Evolutionary conservation across 2,329 filamentous ascomycete genomes (phyloP).

Genomic region (Amesomyces nigricolor): DNA sequence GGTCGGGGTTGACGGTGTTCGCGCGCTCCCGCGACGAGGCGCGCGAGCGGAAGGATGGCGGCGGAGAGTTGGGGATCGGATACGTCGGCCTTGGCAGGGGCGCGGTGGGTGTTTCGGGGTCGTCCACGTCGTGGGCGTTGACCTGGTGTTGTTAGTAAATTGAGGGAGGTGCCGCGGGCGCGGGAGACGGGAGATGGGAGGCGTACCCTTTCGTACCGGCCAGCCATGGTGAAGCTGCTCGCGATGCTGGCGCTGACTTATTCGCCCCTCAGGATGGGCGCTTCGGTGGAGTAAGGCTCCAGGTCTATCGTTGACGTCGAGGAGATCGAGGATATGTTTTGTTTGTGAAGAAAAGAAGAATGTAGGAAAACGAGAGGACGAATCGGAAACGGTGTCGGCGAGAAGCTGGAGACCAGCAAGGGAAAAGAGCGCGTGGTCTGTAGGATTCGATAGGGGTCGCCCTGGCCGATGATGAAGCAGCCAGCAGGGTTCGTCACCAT

Average conservation of each 20-base stretch:
- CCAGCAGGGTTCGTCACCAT: background rate
- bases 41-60: conserved; percentile 84
- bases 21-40: conserved; percentile 52
- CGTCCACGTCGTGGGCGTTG: conserved; percentile 53
- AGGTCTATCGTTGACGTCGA: background rate
- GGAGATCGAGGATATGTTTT: background rate
- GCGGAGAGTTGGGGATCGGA: conserved; percentile 53
- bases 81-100: conserved; percentile 31
- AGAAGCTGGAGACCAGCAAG: background rate
- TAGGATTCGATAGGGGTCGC: background rate
- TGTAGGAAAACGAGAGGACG: background rate
- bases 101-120: conserved; percentile 35
- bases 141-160: conserved; percentile 37
- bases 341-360: background rate
- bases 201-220: conserved; percentile 54
- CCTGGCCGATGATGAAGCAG: conserved; percentile 3
- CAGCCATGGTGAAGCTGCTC: conserved; percentile 39
- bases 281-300: background rate
- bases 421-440: conserved; percentile 2
- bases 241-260: background rate
- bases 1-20: conserved; percentile 62
- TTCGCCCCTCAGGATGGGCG: background rate
- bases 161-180: background rate
- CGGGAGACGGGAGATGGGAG: background rate
- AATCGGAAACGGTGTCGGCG: background rate